Conservation (phyloP, 2,329 filamentous ascomycete species). For the Triangularia verruculosa region DNA sequence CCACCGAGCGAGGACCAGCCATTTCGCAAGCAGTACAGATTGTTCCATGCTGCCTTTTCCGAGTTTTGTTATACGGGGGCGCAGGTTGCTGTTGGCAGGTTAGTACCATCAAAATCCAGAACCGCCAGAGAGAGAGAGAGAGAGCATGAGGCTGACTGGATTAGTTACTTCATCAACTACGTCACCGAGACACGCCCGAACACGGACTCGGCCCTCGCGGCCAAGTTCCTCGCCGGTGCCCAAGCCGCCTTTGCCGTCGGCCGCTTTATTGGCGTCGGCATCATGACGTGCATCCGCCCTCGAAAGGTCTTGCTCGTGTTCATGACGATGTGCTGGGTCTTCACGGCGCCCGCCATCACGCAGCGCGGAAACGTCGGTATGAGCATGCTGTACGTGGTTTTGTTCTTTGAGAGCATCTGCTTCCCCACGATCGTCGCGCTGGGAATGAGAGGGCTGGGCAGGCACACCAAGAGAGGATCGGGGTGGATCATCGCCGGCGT, state of each 20-base stretch:
- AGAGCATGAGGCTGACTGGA: conserved; percentile 36
- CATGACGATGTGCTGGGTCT: conserved; percentile 62
- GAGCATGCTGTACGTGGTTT: conserved; percentile 63
- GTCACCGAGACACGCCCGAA: conserved; percentile 56
- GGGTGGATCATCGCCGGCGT: conserved; percentile 71
- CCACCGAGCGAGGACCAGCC: conserved; percentile 47
- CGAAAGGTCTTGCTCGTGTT: conserved; percentile 67
- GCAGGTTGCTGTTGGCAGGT: conserved; percentile 60
- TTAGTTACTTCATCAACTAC: conserved; percentile 70
- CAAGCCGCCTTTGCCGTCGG: conserved; percentile 71
- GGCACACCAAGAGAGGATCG: conserved; percentile 73
- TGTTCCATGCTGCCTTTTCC: conserved; percentile 72
- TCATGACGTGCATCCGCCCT: conserved; percentile 67
- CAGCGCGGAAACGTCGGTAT: conserved; percentile 47
- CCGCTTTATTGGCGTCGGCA: conserved; percentile 62
- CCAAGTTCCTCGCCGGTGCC: conserved; percentile 70
- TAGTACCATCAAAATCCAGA: not conserved
- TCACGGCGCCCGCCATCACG: conserved; percentile 51
- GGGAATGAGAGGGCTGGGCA: conserved; percentile 70
- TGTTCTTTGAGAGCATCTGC: conserved; percentile 78
- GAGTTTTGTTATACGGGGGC: conserved; percentile 79
- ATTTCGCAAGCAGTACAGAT: conserved; percentile 66
- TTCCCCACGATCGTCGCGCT: conserved; percentile 80
- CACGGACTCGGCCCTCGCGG: conserved; percentile 50
- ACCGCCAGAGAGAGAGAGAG: too few relatives aligned